Conservation (phyloP, 768 basidiomycete genomes). For the Suillus plorans region DNA sequence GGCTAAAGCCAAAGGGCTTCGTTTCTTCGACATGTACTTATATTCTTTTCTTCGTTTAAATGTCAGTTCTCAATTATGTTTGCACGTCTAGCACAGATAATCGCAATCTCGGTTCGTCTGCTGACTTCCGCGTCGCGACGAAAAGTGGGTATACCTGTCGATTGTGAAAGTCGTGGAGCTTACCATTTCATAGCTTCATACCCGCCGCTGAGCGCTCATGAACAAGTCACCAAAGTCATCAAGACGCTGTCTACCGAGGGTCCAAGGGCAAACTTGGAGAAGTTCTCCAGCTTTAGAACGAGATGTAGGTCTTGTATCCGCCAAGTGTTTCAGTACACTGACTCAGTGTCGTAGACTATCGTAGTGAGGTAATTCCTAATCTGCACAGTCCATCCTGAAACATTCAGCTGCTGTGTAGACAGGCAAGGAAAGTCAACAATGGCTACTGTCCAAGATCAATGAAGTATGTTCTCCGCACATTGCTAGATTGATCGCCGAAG, state of each 20-base stretch:
- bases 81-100: constrained; percentile 65
- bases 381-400: background rate
- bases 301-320: constrained; percentile 1
- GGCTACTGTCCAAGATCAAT: constrained; percentile 67
- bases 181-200: constrained; percentile 43
- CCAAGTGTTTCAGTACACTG: background rate
- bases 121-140: constrained; percentile 34
- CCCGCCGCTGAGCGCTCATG: constrained; percentile 59
- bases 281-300: constrained; percentile 19
- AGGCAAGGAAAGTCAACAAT: constrained; percentile 73
- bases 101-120: constrained; percentile 50
- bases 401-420: constrained; percentile 42
- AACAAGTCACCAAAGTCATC: constrained; percentile 58
- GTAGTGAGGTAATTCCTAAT: constrained; percentile 3
- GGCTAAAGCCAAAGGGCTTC: constrained; percentile 72
- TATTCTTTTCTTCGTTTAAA: constrained; percentile 10
- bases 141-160: constrained; percentile 36
- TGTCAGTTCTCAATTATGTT: constrained; percentile 11
- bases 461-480: constrained; percentile 43
- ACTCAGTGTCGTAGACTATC: background rate
- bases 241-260: constrained; percentile 66
- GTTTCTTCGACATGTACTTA: constrained; percentile 84
- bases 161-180: background rate
- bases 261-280: constrained; percentile 39
- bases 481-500: constrained; percentile 11